Base-by-base conservation (phyloP, 805 yeast species). In the Ogataea paraovalis region DNA sequence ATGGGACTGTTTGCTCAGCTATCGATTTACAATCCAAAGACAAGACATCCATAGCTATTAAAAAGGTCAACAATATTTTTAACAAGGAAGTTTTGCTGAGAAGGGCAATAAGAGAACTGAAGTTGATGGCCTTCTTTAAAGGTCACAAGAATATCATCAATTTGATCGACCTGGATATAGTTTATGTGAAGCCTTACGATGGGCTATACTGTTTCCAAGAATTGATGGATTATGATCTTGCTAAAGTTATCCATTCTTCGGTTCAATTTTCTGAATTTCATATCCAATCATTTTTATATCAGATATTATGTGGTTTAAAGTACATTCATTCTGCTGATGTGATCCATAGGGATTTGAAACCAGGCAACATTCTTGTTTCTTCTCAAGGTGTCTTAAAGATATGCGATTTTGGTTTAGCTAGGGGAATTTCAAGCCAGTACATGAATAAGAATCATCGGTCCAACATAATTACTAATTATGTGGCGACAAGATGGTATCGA, bases 401-500 rank as follows among this genome's bases (percentile, higher is more conserved):
- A 16, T 89, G 97, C 66, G 98, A 91, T 67, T 91, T 91, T 71
- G 98, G 98, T 0, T 71, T 91, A 32, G 96, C 97, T 1, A 72
- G 97, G 60, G 95, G 96, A 1, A 72, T 88, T 12, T 59, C 64
- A 10, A 60, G 57, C 18, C 54, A 56, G 34, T 64, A 46, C 53
- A 64, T 58, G 64, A 61, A 57, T 39, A 47, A 47, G 32, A 66
- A 59, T 57, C 69, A 53, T 50, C 67, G 64, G 43, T 64, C 70
- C 14, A 68, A 62, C 27, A 72, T 77, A 14, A 86, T 87, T 23
- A 87, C 96, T 10, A 83, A 81, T 56, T 91, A 91, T 61, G 97
- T 91, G 21, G 97, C 97, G 0, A 91, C 97, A 0, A 70, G 97
- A 48, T 91, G 97, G 96, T 91, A 91, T 60, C 73, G 98, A 40